Base-by-base conservation (phyloP, 208 protist genomes). In the Leishmania arabica region DNA sequence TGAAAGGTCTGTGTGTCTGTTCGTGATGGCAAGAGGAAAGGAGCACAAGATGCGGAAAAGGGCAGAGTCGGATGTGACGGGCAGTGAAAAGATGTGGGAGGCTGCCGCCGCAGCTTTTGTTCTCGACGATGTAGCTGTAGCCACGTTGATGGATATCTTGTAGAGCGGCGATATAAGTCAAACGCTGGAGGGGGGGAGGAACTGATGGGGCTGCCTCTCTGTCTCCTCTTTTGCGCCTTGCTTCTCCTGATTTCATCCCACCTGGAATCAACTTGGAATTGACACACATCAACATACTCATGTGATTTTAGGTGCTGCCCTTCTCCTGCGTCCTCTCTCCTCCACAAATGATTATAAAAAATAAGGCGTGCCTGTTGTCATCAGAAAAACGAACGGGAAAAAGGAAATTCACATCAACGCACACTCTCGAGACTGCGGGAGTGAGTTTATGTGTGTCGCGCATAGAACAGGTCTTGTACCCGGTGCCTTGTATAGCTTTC, bases 271-370 rank as follows among this genome's bases (percentile, higher is more conserved):
- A 51, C 40, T 47, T 73, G 68, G 45, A 73, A 73, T 54, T 45
- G 13, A 8, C 27, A 34, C 66, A 49, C 45, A 42, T 49, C 66
- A 37, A 1, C 68, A 73, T 24, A 73, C 45, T 13, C 24, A 53
- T 53, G 45, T 37, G 21, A 37, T 73, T 73, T 73, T 51, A 73
- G 68, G 68, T 73, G 40, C 68, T 71, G 37, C 40, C 65, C 40
- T 71, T 71, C 8, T 71, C 40, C 65, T 17, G 40, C 7, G 65
- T 71, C 7, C 65, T 40, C 37, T 47, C 40, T 47, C 65, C 65
- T 49, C 37, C 17, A 13, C 64, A n/a, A 47, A 47, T 37, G 65
- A 47, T 71, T 71, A 21, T 73, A 53, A 53, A 19, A 73, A 49
- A 11, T 73, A 53, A 34, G 9, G n/a, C 62, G 49, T 62, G n/a